Evolutionary conservation across 306 rosid species (phyloP).

Genomic region (Rosa lucieae): DNA sequence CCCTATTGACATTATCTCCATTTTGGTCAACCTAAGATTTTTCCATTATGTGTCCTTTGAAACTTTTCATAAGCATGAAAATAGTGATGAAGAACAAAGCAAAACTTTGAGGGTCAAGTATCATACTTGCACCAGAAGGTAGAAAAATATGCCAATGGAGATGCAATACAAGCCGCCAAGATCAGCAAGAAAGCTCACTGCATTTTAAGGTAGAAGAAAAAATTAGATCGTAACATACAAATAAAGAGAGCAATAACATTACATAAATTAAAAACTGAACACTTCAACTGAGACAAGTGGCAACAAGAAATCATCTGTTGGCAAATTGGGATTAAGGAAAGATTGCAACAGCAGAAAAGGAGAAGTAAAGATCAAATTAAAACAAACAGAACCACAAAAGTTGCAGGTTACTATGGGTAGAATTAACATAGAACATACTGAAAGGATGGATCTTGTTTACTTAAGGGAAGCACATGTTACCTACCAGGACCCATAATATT

Average conservation of each 20-base stretch:
- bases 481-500: constrained; percentile 88
- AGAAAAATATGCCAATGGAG: constrained; percentile 81
- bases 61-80: no score
- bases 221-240: constrained; percentile 20
- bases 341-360: not conserved
- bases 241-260: not conserved
- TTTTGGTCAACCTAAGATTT: no score
- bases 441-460: constrained; percentile 6
- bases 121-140: constrained; percentile 78
- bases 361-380: not conserved
- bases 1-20: not conserved
- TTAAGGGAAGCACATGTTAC: constrained; percentile 28
- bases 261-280: not conserved
- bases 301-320: not conserved
- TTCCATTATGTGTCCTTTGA: no score
- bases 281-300: not conserved
- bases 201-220: constrained; percentile 26
- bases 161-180: constrained; percentile 96
- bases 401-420: not conserved
- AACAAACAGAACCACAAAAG: not conserved
- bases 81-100: no score
- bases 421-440: not conserved
- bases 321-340: not conserved
- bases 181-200: constrained; percentile 97
- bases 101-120: not conserved